phyloP scores from a whole-genome alignment of 2,329 filamentous ascomycete species.

The Arthrocladium fulminans region DNA sequence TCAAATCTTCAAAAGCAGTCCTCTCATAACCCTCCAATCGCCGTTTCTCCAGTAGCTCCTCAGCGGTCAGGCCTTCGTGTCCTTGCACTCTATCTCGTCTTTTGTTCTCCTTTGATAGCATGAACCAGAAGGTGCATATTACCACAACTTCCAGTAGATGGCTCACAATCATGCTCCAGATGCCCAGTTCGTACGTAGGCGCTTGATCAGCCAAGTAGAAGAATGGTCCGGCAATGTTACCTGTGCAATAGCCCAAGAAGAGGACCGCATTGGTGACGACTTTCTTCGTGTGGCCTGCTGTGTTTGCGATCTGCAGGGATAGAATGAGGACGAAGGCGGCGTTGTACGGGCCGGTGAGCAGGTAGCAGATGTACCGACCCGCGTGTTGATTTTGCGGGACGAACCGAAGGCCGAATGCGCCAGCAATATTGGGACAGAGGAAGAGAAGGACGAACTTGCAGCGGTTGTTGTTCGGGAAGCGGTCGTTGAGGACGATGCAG shows the following conservation, averaged over 20 bases:
- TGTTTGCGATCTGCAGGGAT: conserved; percentile 39
- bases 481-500: conserved; percentile 42
- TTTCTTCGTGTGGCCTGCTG: conserved; percentile 53
- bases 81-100: conserved; percentile 42
- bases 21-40: conserved; percentile 26
- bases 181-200: conserved; percentile 43
- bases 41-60: conserved; percentile 13
- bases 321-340: conserved; percentile 45
- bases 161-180: conserved; percentile 50
- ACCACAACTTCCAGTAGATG: conserved; percentile 45
- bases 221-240: conserved; percentile 55
- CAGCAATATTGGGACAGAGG: conserved; percentile 51
- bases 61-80: conserved; percentile 24
- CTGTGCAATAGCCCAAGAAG: conserved; percentile 52
- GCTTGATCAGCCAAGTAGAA: conserved; percentile 51
- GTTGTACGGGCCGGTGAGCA: conserved; percentile 47
- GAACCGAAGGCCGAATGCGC: conserved; percentile 50
- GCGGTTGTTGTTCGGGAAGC: conserved; percentile 38
- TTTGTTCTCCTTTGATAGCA: conserved; percentile 43
- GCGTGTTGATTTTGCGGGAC: conserved; percentile 43
- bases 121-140: conserved; percentile 37
- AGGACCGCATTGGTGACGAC: conserved; percentile 55
- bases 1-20: conserved; percentile 47
- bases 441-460: conserved; percentile 49
- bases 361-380: conserved; percentile 51